Conservation (phyloP, 2,329 filamentous ascomycete species). For the Acrocalymma vagum region DNA sequence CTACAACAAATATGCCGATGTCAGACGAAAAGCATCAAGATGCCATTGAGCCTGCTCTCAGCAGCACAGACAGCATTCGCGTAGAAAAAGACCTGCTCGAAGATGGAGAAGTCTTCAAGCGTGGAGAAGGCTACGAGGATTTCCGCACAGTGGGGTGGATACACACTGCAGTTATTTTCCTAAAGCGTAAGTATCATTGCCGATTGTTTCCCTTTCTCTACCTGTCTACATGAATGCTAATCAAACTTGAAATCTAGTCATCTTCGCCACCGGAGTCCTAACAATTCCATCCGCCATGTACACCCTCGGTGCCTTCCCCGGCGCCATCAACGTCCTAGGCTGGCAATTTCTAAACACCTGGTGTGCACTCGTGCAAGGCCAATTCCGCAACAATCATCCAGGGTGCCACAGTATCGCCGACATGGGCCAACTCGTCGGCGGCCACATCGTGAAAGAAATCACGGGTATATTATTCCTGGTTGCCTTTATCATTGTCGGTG, state of each 20-base stretch:
- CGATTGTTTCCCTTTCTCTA: too few species aligned
- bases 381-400: conserved; percentile 61
- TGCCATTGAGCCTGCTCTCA: conserved; percentile 27
- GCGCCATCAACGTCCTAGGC: conserved; percentile 57
- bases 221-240: neutral
- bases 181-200: conserved; percentile 53
- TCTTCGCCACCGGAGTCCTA: conserved; percentile 60
- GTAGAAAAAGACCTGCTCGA: conserved; percentile 36
- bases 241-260: conserved; percentile 34
- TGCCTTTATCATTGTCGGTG: conserved; percentile 65
- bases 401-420: conserved; percentile 64
- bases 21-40: conserved; percentile 36
- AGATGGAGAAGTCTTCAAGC: conserved; percentile 61
- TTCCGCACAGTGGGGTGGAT: conserved; percentile 65
- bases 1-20: conserved; percentile 15
- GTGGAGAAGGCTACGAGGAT: conserved; percentile 56
- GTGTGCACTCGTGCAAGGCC: conserved; percentile 58
- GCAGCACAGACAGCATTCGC: conserved; percentile 28
- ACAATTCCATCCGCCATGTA: conserved; percentile 60
- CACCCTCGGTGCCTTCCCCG: conserved; percentile 57
- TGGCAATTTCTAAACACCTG: conserved; percentile 61
- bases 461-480: conserved; percentile 65
- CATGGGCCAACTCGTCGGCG: conserved; percentile 67
- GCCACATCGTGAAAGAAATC: conserved; percentile 60
- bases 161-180: conserved; percentile 61